Evolutionary conservation across 345 rosid genomes (phyloP).

Genomic region (Aquilaria malaccensis): DNA sequence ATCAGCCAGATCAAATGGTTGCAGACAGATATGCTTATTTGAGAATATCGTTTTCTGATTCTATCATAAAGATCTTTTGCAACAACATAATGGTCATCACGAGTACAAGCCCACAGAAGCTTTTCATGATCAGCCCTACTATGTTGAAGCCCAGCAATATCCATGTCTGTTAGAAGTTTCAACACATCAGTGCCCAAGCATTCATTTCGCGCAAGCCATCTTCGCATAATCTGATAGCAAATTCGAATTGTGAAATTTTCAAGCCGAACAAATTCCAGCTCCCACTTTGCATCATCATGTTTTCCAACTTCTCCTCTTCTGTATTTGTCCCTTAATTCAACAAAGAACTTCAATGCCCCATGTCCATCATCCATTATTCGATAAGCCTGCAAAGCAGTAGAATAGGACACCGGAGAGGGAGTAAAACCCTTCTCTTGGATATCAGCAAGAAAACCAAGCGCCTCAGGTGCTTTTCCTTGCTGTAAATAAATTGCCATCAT

Average conservation of each 20-base stretch:
- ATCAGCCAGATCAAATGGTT: slow-evolving; percentile 92
- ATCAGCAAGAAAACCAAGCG: slow-evolving; percentile 60
- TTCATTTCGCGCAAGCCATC: slow-evolving; percentile 66
- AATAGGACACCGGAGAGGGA: slow-evolving; percentile 68
- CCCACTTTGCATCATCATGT: slow-evolving; percentile 42
- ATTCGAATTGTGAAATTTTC: slow-evolving; percentile 58
- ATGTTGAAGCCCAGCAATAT: slow-evolving; percentile 43
- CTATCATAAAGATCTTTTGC: slow-evolving; percentile 68
- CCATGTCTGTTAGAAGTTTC: slow-evolving; percentile 67
- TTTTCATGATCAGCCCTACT: slow-evolving; percentile 63
- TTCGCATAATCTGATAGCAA: slow-evolving; percentile 79
- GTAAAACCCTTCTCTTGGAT: slow-evolving; percentile 47
- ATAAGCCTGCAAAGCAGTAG: slow-evolving; percentile 71
- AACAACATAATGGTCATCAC: slow-evolving; percentile 64
- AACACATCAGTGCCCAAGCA: slow-evolving; percentile 45
- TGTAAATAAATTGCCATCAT: slow-evolving; percentile 67
- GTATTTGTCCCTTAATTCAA: slow-evolving; percentile 53
- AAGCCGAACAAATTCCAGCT: slow-evolving; percentile 51
- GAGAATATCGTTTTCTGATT: slow-evolving; percentile 50
- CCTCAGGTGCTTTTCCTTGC: slow-evolving; percentile 45
- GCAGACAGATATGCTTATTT: slow-evolving; percentile 80
- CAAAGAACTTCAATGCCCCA: slow-evolving; percentile 70
- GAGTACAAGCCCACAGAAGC: slow-evolving; percentile 87
- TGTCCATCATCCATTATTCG: slow-evolving; percentile 71
- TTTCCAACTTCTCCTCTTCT: slow-evolving; percentile 48